A percentile compares a stretch with the other conserved stretches of the same genome.
These are phyloP conservation scores for Phytophthora hibernalis DNA, from an alignment of 352 stramenopile genomes.

Conservation along the genomic window DNA sequence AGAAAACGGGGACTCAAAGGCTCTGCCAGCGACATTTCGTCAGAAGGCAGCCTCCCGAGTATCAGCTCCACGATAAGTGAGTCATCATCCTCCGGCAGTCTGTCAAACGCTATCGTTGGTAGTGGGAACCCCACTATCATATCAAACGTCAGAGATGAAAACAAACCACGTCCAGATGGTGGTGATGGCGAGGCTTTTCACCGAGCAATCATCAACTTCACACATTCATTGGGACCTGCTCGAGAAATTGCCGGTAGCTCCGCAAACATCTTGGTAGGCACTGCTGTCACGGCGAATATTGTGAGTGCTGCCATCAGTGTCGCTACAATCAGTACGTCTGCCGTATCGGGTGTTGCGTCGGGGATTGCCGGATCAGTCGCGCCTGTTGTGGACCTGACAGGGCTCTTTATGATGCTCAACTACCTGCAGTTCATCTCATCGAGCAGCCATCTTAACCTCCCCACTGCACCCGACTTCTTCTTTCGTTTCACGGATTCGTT, in stretches of 20 bases:
- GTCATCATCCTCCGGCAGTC: constrained; percentile 7
- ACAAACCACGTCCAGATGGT: not conserved
- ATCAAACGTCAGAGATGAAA: constrained; percentile 15
- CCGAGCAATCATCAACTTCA: constrained; percentile 37
- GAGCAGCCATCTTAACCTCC: constrained; percentile 67
- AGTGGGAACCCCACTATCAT: constrained; percentile 12
- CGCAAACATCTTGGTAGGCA: constrained; percentile 62
- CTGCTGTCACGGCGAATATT: constrained; percentile 58
- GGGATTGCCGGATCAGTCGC: constrained; percentile 28
- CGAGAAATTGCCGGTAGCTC: constrained; percentile 49
- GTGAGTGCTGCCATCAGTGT: constrained; percentile 56
- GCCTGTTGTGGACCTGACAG: constrained; percentile 57
- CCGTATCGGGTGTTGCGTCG: constrained; percentile 32
- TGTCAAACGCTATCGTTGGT: constrained; percentile 10
- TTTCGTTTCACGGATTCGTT: constrained; percentile 77
- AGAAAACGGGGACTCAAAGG: not conserved
- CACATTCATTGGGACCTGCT: constrained; percentile 30
- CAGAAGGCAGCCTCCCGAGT: constrained; percentile 1
- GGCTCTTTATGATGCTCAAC: constrained; percentile 68
- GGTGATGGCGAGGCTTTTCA: constrained; percentile 29
- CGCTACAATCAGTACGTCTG: constrained; percentile 43
- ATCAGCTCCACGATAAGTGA: constrained; percentile 11
- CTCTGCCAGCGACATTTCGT: constrained; percentile 9
- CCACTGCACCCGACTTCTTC: constrained; percentile 64
- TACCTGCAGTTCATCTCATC: constrained; percentile 81